These are phyloP conservation scores for Fonsecaea nubica DNA, from an alignment of 2,329 filamentous ascomycete species.

Conservation along the genomic window DNA sequence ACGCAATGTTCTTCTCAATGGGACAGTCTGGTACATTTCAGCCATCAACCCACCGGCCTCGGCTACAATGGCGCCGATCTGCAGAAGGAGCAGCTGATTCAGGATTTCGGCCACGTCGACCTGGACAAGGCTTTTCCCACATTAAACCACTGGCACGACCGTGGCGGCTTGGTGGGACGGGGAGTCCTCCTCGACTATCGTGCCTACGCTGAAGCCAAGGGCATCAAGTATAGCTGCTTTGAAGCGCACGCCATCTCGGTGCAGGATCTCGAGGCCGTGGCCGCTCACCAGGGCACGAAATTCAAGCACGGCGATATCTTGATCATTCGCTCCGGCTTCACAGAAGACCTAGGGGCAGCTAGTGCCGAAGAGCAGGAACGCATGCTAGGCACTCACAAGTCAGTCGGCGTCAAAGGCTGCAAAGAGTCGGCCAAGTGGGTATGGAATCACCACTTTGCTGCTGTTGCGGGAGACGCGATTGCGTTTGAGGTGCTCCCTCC, in stretches of 20 bases:
- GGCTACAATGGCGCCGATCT: conserved; percentile 41
- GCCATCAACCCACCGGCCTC: conserved; percentile 31
- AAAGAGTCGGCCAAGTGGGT: conserved; percentile 61
- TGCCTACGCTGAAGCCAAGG: conserved; percentile 51
- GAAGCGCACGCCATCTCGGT: conserved; percentile 53
- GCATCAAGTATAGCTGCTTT: conserved; percentile 49
- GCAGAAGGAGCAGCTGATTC: conserved; percentile 40
- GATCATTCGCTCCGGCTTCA: conserved; percentile 68
- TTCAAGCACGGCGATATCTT: conserved; percentile 69
- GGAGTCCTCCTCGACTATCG: conserved; percentile 56
- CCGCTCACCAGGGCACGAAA: conserved; percentile 60
- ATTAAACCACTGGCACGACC: conserved; percentile 46
- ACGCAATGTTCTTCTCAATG: conserved; percentile 58
- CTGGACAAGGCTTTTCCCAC: conserved; percentile 31
- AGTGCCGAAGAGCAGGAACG: conserved; percentile 46
- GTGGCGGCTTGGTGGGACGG: conserved; percentile 53
- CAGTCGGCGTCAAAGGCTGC: conserved; percentile 58
- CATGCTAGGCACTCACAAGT: conserved; percentile 45
- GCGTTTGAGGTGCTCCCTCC: conserved; percentile 60
- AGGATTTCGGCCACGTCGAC: conserved; percentile 34
- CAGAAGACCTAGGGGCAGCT: conserved; percentile 62
- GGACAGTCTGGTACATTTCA: conserved; percentile 52
- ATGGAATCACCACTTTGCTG: conserved; percentile 64
- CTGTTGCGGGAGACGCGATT: conserved; percentile 64
- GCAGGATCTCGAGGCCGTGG: conserved; percentile 67